Conservation (phyloP, 108 stramenopile genomes). For the Stephanodiscus minutulus region DNA sequence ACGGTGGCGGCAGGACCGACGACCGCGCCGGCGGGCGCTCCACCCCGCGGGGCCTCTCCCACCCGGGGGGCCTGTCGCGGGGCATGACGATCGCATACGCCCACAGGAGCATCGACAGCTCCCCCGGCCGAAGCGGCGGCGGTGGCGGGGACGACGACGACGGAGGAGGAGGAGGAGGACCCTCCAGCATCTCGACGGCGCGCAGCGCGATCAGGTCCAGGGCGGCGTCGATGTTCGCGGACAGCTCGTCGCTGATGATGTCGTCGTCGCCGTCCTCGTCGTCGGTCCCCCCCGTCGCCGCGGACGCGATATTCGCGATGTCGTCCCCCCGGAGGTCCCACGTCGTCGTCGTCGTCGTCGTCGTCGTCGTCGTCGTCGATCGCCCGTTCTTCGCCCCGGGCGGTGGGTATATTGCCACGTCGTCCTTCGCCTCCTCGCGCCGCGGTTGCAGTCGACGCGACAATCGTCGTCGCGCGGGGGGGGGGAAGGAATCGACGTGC, state of each 20-base stretch:
- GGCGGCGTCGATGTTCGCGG: slow-evolving; percentile 38
- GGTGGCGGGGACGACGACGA: too few relatives aligned
- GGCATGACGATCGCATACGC: slow-evolving; percentile 67
- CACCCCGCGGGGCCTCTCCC: slow-evolving; percentile 65
- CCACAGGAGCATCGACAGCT: slow-evolving; percentile 80
- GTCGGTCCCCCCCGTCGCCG: too few relatives aligned
- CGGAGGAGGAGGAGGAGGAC: not conserved
- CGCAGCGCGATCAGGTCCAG: slow-evolving; percentile 63
- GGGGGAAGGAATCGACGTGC: too few relatives aligned
- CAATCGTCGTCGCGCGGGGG: too few relatives aligned
- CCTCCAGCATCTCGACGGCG: slow-evolving; percentile 37
- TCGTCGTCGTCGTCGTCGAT: slow-evolving; percentile 53
- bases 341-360: slow-evolving; percentile 4
- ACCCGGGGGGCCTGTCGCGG: slow-evolving; percentile 70
- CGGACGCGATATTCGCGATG: not conserved
- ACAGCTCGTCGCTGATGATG: too few relatives aligned
- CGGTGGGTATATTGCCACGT: too few relatives aligned
- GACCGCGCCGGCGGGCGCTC: slow-evolving; percentile 11
- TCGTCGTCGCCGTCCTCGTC: too few relatives aligned
- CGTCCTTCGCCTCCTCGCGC: too few relatives aligned
- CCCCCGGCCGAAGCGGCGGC: slow-evolving; percentile 63
- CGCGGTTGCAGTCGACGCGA: too few relatives aligned
- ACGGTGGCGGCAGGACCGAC: not conserved
- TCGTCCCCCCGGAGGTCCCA: slow-evolving; percentile 30
- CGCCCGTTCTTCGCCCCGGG: too few relatives aligned